Evolutionary conservation across 768 basidiomycete species (phyloP).

Genomic region (Lanmaoa rubissima): DNA sequence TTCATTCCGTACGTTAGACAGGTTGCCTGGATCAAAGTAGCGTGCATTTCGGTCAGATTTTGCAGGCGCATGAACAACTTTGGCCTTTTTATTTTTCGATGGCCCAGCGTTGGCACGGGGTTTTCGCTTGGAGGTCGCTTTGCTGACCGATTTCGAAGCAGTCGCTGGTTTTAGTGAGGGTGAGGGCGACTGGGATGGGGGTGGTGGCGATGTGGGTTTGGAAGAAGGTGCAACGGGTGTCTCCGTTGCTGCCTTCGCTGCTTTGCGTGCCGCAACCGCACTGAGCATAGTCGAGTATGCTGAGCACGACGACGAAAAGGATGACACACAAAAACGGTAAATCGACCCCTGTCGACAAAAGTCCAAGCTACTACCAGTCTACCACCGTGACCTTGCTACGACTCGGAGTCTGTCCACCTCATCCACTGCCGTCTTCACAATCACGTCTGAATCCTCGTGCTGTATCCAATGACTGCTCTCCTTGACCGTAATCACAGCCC

Average conservation of each 20-base stretch:
- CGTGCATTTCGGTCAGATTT: conserved; percentile 21
- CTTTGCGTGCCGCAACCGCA: conserved; percentile 71
- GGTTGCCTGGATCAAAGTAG: conserved; percentile 36
- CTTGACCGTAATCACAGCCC: neutral
- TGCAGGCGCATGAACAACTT: conserved; percentile 26
- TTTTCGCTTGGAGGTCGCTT: conserved; percentile 47
- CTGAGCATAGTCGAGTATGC: conserved; percentile 50
- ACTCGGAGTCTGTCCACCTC: conserved; percentile 10
- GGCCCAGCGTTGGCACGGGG: conserved; percentile 24
- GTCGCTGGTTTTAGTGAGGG: conserved; percentile 8
- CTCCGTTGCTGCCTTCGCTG: conserved; percentile 40
- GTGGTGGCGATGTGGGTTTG: conserved; percentile 8
- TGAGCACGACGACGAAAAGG: neutral
- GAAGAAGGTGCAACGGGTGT: conserved; percentile 13
- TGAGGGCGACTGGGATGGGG: conserved; percentile 5
- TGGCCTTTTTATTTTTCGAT: conserved; percentile 30
- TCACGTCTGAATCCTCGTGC: conserved; percentile 4
- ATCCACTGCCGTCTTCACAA: conserved; percentile 3
- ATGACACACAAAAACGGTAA: conserved; percentile 5
- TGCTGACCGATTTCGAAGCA: conserved; percentile 6
- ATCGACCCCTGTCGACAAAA: neutral
- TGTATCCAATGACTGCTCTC: conserved; percentile 19
- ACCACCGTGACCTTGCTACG: neutral
- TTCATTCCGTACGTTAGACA: conserved; percentile 30
- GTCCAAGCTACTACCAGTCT: too few relatives aligned